Conservation (phyloP, 306 rosid genomes). For the Ormosia emarginata region DNA sequence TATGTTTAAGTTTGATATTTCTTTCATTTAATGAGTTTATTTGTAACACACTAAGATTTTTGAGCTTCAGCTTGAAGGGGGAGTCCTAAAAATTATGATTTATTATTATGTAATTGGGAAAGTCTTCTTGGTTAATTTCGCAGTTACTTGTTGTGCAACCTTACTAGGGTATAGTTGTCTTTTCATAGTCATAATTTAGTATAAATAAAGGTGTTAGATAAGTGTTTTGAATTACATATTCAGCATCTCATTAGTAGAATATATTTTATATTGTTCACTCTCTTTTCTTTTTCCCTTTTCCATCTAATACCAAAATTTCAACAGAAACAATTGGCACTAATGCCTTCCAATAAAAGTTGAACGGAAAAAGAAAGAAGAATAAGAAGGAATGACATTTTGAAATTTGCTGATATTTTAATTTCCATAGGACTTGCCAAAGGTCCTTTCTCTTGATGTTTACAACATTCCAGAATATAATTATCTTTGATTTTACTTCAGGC, state of each 20-base stretch:
- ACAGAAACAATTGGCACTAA: neutral
- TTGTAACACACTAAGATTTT: neutral
- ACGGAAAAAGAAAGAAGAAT: neutral
- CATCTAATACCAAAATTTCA: neutral
- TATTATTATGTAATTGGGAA: neutral
- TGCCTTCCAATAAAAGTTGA: neutral
- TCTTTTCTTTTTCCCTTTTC: neutral
- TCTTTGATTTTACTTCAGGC: slow-evolving; percentile 50
- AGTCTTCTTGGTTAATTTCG: neutral
- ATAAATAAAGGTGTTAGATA: neutral
- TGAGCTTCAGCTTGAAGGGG: neutral
- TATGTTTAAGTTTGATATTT: too few species aligned
- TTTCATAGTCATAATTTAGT: neutral
- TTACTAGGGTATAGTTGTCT: neutral
- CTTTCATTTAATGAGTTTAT: too few species aligned
- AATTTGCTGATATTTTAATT: slow-evolving; percentile 20
- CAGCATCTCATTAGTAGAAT: neutral
- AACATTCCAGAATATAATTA: slow-evolving; percentile 11
- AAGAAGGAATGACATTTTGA: neutral
- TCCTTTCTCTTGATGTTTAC: slow-evolving; percentile 10
- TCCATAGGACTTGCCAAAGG: neutral
- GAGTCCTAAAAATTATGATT: neutral
- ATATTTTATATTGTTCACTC: neutral
- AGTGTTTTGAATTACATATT: neutral
- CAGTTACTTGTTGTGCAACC: neutral